Evolutionary conservation across 1,284 basidiomycete genomes (phyloP), one percentile per base, ranked within the genome.

Genomic region (Cutaneotrichosporon daszewskae): DNA sequence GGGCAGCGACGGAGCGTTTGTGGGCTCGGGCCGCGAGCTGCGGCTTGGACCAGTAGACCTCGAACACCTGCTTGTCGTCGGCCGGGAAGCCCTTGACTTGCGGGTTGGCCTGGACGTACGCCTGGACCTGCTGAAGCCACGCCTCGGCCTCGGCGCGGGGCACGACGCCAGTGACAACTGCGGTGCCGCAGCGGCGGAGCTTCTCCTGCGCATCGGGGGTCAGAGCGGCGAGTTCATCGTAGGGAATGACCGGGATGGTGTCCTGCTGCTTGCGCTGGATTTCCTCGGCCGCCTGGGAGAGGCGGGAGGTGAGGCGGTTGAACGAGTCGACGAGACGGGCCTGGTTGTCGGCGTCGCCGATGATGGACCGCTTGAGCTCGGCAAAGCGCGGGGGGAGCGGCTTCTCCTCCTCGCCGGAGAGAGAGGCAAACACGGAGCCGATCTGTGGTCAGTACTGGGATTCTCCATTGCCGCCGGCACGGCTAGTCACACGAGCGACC

Each of bases 21-120:
- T 88, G 84, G 4, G 82, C 76, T 17, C 85, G 79, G 6, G 85
- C 85, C 58, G 78, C 76, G 1, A 79, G 74, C 64, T 85, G 83
- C 7, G 77, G 58, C 46, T 72, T 76, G 4, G 80, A 78, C 68
- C 84, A 72, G 58, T 85, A 86, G 4, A 86, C 58, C 57, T 86
- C 83, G 57, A 77, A 86, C 16, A 79, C 82, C 64, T 85, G 83
- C 43, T 83, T 80, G 53, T 85, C 76, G 36, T 79, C 75, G 2
- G 72, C 66, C 0, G 84, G 85, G 55, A 79, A 82, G 1, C 83
- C 84, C 79, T 62, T 58, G 22, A 63, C 61, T 17, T 57, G 45
- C 9, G 61, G 63, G 60, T 85, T 85, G 2, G 61, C 59, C 1
- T 66, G 57, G 26, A 79, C 76, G 57, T 85, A 87, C 1, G 76